phyloP scores from a whole-genome alignment of 192 early-diverging fungal genomes.

The Allomyces arbusculus region DNA sequence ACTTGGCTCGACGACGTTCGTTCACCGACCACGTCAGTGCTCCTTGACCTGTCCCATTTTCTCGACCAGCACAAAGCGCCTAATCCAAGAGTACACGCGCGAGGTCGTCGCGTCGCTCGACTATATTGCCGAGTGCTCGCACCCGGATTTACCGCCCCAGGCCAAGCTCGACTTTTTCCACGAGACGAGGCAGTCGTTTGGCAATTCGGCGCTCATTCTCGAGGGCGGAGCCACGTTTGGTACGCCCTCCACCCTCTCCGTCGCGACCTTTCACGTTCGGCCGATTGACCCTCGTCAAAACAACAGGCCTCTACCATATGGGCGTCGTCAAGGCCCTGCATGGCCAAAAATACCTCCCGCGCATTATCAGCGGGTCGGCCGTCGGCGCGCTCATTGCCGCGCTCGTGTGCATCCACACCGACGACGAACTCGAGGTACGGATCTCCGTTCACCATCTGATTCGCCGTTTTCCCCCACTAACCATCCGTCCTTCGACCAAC shows the following conservation, averaged over 20 bases:
- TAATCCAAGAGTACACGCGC: slow-evolving; percentile 58
- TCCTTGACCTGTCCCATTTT: not conserved
- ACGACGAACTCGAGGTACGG: slow-evolving; percentile 45
- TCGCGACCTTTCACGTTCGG: not conserved
- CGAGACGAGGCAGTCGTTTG: slow-evolving; percentile 56
- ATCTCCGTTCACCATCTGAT: not conserved
- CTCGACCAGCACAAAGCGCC: slow-evolving; percentile 32
- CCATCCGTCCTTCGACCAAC: not conserved
- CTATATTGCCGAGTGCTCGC: slow-evolving; percentile 23
- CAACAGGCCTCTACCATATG: slow-evolving; percentile 44
- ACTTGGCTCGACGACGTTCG: no score
- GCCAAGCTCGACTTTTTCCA: slow-evolving; percentile 45
- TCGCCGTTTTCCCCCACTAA: not conserved
- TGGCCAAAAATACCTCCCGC: slow-evolving; percentile 38
- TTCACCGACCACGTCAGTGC: not conserved
- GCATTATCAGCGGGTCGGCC: slow-evolving; percentile 56
- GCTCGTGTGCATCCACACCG: slow-evolving; percentile 50
- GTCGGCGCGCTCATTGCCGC: slow-evolving; percentile 55
- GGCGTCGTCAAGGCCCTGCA: slow-evolving; percentile 56
- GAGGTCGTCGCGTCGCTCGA: slow-evolving; percentile 38
- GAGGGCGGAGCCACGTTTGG: slow-evolving; percentile 52
- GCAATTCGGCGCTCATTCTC: slow-evolving; percentile 47
- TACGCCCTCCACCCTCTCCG: slow-evolving; percentile 6
- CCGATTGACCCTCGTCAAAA: slow-evolving; percentile 2
- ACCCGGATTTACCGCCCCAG: slow-evolving; percentile 17